A percentile compares a stretch with the other conserved stretches of the same genome.
These are phyloP conservation scores for Striga hermonthica DNA, from an alignment of 305 asterid species.

Conservation along the genomic window DNA sequence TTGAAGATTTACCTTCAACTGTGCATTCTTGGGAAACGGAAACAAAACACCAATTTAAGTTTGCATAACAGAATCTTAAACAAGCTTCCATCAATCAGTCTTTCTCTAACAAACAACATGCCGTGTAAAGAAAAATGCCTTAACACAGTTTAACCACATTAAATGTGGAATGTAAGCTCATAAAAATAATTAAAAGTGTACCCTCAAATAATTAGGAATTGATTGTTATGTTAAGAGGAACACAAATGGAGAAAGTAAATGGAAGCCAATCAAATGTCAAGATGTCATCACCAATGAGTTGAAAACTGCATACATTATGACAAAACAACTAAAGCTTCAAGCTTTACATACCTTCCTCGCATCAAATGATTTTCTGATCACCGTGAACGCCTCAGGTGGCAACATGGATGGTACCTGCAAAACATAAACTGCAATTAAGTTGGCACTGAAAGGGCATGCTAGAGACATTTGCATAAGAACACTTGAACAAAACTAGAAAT, in stretches of 20 bases:
- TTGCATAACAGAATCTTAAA: not conserved
- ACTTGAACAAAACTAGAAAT: not conserved
- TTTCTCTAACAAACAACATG: not conserved
- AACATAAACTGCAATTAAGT: constrained; percentile 22
- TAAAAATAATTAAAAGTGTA: constrained; percentile 2
- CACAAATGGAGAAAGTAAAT: not conserved
- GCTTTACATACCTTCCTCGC: constrained; percentile 78
- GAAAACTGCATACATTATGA: not conserved
- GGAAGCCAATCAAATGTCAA: not conserved
- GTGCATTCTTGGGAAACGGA: not conserved
- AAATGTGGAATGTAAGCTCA: not conserved
- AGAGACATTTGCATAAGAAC: too few relatives aligned
- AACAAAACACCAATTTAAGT: constrained; percentile 6
- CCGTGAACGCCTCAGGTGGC: constrained; percentile 84
- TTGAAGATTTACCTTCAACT: constrained; percentile 8
- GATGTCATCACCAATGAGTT: not conserved
- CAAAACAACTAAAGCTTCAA: not conserved
- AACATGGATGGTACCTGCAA: constrained; percentile 92
- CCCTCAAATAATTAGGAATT: constrained; percentile 5
- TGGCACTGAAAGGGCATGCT: constrained; percentile 10
- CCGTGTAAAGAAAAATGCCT: constrained; percentile 8
- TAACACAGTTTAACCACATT: not conserved
- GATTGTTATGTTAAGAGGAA: not conserved
- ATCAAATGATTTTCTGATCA: constrained; percentile 89
- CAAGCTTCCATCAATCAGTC: not conserved